phyloP scores from a whole-genome alignment of 345 rosid species.

The Eucalyptus globulus region DNA sequence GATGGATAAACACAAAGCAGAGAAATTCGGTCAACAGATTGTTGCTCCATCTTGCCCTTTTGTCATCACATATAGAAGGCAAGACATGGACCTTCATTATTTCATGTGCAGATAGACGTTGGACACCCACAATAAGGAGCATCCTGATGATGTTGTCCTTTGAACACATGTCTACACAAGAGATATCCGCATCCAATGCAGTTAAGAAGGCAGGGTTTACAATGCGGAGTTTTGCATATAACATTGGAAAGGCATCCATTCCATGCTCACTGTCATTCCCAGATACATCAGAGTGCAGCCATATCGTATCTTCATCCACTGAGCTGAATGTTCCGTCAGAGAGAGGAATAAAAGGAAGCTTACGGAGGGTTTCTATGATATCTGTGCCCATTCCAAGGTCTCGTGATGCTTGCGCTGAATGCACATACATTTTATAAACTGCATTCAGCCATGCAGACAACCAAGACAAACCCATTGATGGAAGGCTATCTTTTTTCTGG shows the following conservation, averaged over 20 bases:
- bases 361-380: conserved; percentile 30
- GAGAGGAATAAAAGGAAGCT: conserved; percentile 69
- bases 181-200: conserved; percentile 18
- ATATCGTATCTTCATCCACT: conserved; percentile 55
- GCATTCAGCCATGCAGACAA: conserved; percentile 61
- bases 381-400: conserved; percentile 18
- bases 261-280: conserved; percentile 34
- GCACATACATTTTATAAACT: conserved; percentile 25
- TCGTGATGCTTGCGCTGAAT: conserved; percentile 20
- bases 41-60: conserved; percentile 5
- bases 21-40: conserved; percentile 58
- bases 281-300: conserved; percentile 62
- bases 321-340: conserved; percentile 72
- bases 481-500: conserved; percentile 34
- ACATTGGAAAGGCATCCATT: conserved; percentile 56
- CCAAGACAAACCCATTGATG: conserved; percentile 62
- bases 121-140: conserved; percentile 66
- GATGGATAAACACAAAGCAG: conserved; percentile 79
- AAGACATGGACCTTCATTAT: conserved; percentile 64
- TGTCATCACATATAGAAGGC: conserved; percentile 43
- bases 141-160: conserved; percentile 41
- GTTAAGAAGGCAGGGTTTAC: conserved; percentile 52
- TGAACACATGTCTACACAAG: conserved; percentile 3
- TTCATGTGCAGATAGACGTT: conserved; percentile 81
- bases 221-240: conserved; percentile 61